phyloP scores from a whole-genome alignment of 164 flowering plant genomes.

The Paratinospora sagittata region DNA sequence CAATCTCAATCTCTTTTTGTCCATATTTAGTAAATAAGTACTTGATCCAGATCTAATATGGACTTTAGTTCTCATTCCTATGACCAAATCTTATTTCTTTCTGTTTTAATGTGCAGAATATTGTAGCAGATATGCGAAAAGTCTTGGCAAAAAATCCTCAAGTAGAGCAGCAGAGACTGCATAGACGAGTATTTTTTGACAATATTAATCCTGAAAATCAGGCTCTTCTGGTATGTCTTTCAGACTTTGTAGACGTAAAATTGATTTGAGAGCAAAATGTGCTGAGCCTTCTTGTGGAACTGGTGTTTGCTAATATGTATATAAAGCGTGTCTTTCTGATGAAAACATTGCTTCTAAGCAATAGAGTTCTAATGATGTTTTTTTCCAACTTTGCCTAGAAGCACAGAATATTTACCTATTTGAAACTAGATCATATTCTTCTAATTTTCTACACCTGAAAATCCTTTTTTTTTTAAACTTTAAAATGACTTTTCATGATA shows the following conservation, averaged over 20 bases:
- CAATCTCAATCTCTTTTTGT: constrained; percentile 3
- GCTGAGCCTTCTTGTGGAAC: too few species aligned
- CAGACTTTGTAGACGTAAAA: not conserved
- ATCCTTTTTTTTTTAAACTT: too few species aligned
- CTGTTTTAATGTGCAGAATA: constrained; percentile 44
- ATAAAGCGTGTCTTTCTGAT: too few species aligned
- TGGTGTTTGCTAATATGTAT: too few species aligned
- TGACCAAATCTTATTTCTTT: not conserved
- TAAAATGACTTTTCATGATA: too few species aligned
- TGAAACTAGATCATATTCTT: too few species aligned
- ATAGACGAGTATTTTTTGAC: constrained; percentile 86
- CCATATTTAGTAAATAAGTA: not conserved
- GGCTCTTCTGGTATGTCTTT: constrained; percentile 64
- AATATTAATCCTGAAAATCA: constrained; percentile 75
- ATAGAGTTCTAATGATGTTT: too few species aligned
- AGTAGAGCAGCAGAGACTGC: constrained; percentile 92
- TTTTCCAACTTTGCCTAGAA: too few species aligned
- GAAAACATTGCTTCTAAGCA: too few species aligned
- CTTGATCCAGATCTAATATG: not conserved
- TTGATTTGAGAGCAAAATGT: too few species aligned
- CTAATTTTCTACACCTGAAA: too few species aligned
- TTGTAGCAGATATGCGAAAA: constrained; percentile 98
- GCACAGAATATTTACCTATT: too few species aligned
- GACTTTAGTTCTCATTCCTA: not conserved
- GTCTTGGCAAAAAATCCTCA: constrained; percentile 95